Conservation (phyloP, 2,329 filamentous ascomycete genomes). For the Claviceps sp. region DNA sequence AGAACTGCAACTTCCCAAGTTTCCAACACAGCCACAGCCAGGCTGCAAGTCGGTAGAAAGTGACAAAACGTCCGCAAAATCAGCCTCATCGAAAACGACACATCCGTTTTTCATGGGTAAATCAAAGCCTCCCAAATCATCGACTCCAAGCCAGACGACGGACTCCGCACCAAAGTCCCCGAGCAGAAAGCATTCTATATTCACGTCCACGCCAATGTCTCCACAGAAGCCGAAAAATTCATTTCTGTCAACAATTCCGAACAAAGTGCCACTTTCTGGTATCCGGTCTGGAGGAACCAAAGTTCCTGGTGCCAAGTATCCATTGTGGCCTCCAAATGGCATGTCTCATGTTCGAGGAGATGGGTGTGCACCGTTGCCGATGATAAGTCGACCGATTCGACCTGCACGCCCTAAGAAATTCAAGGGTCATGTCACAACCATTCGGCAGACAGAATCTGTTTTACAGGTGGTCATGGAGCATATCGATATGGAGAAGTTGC, state of each 20-base stretch:
- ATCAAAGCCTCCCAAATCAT: slow-evolving; percentile 13
- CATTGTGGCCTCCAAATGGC: slow-evolving; percentile 58
- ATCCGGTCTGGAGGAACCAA: slow-evolving; percentile 34
- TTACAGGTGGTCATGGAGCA: slow-evolving; percentile 17
- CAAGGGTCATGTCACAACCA: slow-evolving; percentile 32
- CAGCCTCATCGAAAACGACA: slow-evolving; percentile 15
- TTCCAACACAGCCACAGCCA: slow-evolving; percentile 7
- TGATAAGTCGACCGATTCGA: neutral
- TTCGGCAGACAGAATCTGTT: slow-evolving; percentile 30
- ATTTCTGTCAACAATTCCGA: slow-evolving; percentile 15
- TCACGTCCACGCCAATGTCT: slow-evolving; percentile 40
- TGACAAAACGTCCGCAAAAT: slow-evolving; percentile 6
- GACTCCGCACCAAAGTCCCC: slow-evolving; percentile 12
- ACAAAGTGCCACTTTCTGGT: slow-evolving; percentile 27
- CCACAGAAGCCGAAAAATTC: slow-evolving; percentile 26
- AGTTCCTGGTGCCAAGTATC: slow-evolving; percentile 50
- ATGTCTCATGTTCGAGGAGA: slow-evolving; percentile 49
- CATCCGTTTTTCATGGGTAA: slow-evolving; percentile 31
- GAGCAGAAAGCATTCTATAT: slow-evolving; percentile 26
- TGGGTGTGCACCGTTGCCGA: neutral
- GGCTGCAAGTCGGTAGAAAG: neutral
- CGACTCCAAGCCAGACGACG: slow-evolving; percentile 11
- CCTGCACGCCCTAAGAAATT: slow-evolving; percentile 25
- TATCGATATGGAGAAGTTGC: slow-evolving; percentile 16
- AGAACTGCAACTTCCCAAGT: slow-evolving; percentile 13